Evolutionary conservation across 441 rosid genomes (phyloP), one percentile per base, ranked within the genome.

Genomic region (Manihot esculenta): DNA sequence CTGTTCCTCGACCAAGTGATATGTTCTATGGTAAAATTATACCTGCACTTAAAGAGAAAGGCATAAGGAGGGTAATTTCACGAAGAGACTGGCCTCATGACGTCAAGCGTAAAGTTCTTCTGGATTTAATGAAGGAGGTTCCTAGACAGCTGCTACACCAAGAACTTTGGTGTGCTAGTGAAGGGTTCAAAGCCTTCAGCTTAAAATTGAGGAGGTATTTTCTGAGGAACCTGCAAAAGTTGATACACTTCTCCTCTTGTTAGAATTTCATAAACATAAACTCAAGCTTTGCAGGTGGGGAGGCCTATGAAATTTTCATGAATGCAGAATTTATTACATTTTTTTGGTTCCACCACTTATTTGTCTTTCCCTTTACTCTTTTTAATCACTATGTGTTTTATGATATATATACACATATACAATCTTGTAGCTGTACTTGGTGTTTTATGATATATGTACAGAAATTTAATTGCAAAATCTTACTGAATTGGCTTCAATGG

Each of bases 71-170:
- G 84, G 97, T 89, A 56, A 95, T 91, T 79, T 95, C 99, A 62
- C 88, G 99, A 83, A 89, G 97, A 82, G 99, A 95, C 78, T 95
- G 99, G 99, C 99, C 99, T 76, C 95, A 88, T 75, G 99, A 95
- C 80, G 99, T 95, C 67, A 95, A 95, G 88, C 95, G 91, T 62
- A 93, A 93, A 81, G 99, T 95, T 84, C 88, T 89, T 74, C 78
- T 91, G 76, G 99, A 95, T 86, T 93, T 95, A 63, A 93, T 95
- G 95, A 90, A 88, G 86, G 97, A 93, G 76, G 96, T 89, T 77
- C 99, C 98, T 41, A 88, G 78, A 71, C 96, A 93, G 84, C 98
- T 95, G 76, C 89, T 95, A 69, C 83, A 91, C 85, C 95, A 87
- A 76, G 99, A 95, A 83, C 89, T 95, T 72, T 95, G 99, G 99